phyloP scores from a whole-genome alignment of 129 eudicot species.

The Escallonia rubra region DNA sequence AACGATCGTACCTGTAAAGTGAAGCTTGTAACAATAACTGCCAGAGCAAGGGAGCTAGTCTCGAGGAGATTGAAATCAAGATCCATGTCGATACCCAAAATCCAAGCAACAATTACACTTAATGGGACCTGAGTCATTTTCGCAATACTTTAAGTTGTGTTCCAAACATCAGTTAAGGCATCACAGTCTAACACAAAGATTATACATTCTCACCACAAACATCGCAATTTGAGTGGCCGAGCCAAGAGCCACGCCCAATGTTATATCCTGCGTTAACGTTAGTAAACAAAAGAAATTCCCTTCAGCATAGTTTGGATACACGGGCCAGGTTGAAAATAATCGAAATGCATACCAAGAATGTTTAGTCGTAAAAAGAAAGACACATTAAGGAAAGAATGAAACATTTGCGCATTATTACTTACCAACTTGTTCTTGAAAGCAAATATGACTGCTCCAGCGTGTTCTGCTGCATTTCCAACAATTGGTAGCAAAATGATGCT shows the following conservation, averaged over 20 bases:
- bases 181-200: background rate
- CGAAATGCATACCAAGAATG: background rate
- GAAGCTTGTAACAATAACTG: slow-evolving; percentile 72
- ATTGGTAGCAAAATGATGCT: slow-evolving; percentile 85
- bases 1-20: slow-evolving; percentile 49
- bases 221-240: slow-evolving; percentile 90
- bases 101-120: slow-evolving; percentile 66
- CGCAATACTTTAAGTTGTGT: background rate
- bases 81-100: slow-evolving; percentile 57
- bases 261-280: slow-evolving; percentile 52
- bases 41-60: slow-evolving; percentile 54
- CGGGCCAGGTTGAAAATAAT: background rate
- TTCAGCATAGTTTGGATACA: background rate
- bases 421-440: slow-evolving; percentile 94
- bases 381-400: background rate
- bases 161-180: background rate
- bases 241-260: slow-evolving; percentile 89
- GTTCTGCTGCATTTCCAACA: slow-evolving; percentile 97
- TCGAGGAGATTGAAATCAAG: slow-evolving; percentile 62
- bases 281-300: background rate
- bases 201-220: slow-evolving; percentile 70
- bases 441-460: slow-evolving; percentile 91
- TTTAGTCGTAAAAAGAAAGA: background rate
- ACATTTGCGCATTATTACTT: background rate
- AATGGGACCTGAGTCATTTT: slow-evolving; percentile 40